These are phyloP conservation scores for Huntiella decipiens DNA, from an alignment of 2,329 filamentous ascomycete genomes.

Conservation along the genomic window DNA sequence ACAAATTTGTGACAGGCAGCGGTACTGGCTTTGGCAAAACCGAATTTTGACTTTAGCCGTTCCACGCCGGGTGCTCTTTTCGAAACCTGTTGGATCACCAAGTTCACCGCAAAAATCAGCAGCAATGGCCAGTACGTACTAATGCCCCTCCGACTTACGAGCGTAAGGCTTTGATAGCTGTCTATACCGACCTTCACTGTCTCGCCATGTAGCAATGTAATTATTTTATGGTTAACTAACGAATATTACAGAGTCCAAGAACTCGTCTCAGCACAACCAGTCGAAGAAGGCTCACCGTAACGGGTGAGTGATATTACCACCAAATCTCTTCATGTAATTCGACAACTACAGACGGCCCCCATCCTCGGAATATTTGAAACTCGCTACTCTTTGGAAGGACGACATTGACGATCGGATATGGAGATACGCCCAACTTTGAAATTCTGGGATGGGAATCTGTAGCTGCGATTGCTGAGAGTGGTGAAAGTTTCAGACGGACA, in stretches of 20 bases:
- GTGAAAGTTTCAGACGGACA: no score
- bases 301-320: constrained; percentile 38
- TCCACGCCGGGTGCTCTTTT: constrained; percentile 16
- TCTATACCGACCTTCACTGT: not conserved
- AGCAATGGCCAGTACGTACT: constrained; percentile 25
- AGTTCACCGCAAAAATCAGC: constrained; percentile 15
- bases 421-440: no score
- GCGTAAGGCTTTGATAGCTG: no score
- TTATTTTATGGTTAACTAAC: constrained; percentile 2
- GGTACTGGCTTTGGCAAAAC: constrained; percentile 12
- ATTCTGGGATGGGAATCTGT: no score
- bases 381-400: no score
- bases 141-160: not conserved
- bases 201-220: not conserved
- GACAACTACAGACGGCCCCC: not conserved
- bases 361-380: no score
- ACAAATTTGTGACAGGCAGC: constrained; percentile 11
- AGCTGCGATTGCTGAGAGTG: no score
- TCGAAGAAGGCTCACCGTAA: constrained; percentile 97
- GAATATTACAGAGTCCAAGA: constrained; percentile 71
- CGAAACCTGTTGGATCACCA: constrained; percentile 13
- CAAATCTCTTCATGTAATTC: not conserved
- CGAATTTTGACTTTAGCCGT: constrained; percentile 16
- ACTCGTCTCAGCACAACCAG: constrained; percentile 99
- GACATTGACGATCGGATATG: no score